phyloP scores from a whole-genome alignment of 2,329 filamentous ascomycete species.

The Xylaria sp. region DNA sequence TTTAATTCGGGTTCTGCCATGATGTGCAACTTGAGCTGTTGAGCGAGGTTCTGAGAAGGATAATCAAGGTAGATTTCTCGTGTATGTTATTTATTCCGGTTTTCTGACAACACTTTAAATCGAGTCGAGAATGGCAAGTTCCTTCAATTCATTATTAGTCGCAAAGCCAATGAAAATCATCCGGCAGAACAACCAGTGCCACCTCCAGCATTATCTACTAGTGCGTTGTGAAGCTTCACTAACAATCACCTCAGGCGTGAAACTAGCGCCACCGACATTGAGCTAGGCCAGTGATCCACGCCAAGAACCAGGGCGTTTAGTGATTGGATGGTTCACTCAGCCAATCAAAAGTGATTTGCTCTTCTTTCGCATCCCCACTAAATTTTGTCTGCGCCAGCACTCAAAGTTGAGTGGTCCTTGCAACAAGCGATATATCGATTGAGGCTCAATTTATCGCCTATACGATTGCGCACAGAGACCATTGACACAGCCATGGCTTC shows the following conservation, averaged over 20 bases:
- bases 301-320: not conserved
- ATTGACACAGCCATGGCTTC: constrained; percentile 54
- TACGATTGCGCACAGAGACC: constrained; percentile 32
- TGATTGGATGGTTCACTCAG: constrained; percentile 15
- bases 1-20: constrained; percentile 18
- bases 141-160: not conserved
- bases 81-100: not conserved
- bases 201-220: not conserved
- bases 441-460: constrained; percentile 27
- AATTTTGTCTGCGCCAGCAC: constrained; percentile 33
- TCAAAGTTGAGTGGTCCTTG: constrained; percentile 24
- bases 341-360: constrained; percentile 23
- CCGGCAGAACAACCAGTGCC: not conserved
- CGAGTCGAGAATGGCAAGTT: not conserved
- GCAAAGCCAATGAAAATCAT: not conserved
- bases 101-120: not conserved
- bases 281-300: not conserved
- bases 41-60: not conserved
- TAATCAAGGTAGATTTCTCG: not conserved
- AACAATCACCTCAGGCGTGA: too few species aligned
- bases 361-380: constrained; percentile 33
- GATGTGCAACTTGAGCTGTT: not conserved
- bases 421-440: constrained; percentile 19
- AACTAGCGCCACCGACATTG: not conserved
- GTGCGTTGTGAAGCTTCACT: not conserved